Evolutionary conservation across 2,329 filamentous ascomycete genomes (phyloP).

Genomic region (Colletotrichum filicis): DNA sequence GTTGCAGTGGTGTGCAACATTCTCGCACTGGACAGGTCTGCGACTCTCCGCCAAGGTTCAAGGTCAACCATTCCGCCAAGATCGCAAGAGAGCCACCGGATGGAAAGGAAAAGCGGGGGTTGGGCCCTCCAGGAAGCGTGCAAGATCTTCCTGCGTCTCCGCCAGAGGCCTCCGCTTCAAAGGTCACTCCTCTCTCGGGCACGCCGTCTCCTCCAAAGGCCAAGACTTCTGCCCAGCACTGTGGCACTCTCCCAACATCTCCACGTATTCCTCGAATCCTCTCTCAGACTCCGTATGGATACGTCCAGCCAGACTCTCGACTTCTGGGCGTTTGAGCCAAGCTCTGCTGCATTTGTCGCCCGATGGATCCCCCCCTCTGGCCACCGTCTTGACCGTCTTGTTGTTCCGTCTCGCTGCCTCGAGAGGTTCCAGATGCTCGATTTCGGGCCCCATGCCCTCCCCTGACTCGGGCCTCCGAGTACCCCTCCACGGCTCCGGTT

Average conservation of each 20-base stretch:
- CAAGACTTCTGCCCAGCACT: conserved; percentile 7
- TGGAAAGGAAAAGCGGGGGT: conserved; percentile 25
- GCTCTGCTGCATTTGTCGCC: background rate
- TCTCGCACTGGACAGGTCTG: background rate
- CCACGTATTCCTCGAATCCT: background rate
- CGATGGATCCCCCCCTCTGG: background rate
- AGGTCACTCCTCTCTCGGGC: conserved; percentile 26
- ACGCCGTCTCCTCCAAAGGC: conserved; percentile 14
- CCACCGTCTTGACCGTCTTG: conserved; percentile 30
- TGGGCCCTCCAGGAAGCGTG: conserved; percentile 6
- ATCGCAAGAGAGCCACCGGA: conserved; percentile 12
- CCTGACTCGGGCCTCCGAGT: conserved; percentile 30
- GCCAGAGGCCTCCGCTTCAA: conserved; percentile 35
- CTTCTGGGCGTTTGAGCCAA: background rate
- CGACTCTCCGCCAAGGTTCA: conserved; percentile 9
- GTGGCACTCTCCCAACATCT: background rate
- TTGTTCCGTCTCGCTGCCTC: conserved; percentile 17
- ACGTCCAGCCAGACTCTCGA: too few relatives aligned
- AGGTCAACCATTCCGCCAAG: conserved; percentile 24
- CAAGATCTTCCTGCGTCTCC: conserved; percentile 31
- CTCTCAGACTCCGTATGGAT: background rate
- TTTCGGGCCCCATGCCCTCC: background rate
- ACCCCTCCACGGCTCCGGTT: conserved; percentile 25
- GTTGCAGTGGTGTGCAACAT: conserved; percentile 7
- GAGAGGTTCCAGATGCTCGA: background rate